Base-by-base conservation (phyloP, 2,329 filamentous ascomycete species). In the Phialophora verrucosa region DNA sequence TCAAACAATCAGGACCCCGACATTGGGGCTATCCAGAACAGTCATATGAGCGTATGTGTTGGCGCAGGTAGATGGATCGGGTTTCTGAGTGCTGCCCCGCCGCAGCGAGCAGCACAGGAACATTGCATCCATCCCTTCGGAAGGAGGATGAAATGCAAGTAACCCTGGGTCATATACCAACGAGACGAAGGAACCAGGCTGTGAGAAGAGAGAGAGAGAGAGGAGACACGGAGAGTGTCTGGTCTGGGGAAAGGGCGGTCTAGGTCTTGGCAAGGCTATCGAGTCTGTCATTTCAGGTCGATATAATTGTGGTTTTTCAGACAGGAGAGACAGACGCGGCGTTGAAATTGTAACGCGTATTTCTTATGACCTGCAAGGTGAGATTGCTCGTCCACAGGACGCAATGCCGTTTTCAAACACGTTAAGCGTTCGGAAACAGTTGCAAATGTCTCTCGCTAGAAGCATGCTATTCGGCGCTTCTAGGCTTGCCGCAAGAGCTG, bases 11-110 rank as follows among this genome's bases (percentile, higher is more conserved):
- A 70, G 72, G 73, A 85, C 83, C 83, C 83, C 83, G 77, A 73
- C 81, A 71, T 81, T 84, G 83, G 83, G 84, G 83, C 81, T 84
- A 84, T 84, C 74, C 64, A 72, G 72, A 73, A 73, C 35, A 56
- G 23, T n/a, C 8, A 29, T 17, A 23, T 12, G 20, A 27, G 20
- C 49, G 49, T 12, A 4, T 12, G 49, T 32, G 53, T 35, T 4
- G 12, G 53, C 4, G 17, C 12, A 11, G 10, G 29, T 55, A 11
- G 17, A 29, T 31, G n/a, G 12, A 31, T 14, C 6, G 53, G 14
- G 8, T n/a, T 7, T 5, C 17, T 7, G 12, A 32, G 29, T 29
- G 53, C 53, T 10, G 29, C 29, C 20, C 53, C 29, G 53, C 53
- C 53, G 29, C 17, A 55, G 53, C 29, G 29, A 29, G 29, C 29